phyloP scores from a whole-genome alignment of 1,139 yeast species.

The Kodamaea arcana region DNA sequence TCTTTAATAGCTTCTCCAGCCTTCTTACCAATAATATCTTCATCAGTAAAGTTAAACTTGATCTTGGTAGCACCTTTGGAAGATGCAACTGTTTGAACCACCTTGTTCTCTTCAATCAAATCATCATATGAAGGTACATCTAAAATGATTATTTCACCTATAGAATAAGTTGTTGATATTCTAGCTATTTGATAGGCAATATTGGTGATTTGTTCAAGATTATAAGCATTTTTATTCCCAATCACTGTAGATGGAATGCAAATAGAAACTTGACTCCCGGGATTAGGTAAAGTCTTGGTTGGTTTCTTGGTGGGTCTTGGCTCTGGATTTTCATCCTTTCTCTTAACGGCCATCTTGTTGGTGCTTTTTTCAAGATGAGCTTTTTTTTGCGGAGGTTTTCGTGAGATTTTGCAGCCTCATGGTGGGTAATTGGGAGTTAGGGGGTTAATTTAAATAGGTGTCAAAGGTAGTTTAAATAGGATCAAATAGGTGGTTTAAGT shows the following conservation, averaged over 20 bases:
- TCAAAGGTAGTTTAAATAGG: too few relatives aligned
- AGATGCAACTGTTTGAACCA: slow-evolving; percentile 18
- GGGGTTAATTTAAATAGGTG: too few relatives aligned
- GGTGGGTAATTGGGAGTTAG: too few relatives aligned
- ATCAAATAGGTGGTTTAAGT: too few relatives aligned
- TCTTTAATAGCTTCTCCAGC: slow-evolving; percentile 4
- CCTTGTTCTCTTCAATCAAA: slow-evolving; percentile 16
- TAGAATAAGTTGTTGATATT: slow-evolving; percentile 63
- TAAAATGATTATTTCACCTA: slow-evolving; percentile 68
- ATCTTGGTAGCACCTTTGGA: slow-evolving; percentile 28
- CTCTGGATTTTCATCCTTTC: slow-evolving; percentile 17
- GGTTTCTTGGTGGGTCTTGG: slow-evolving; percentile 32
- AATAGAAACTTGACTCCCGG: slow-evolving; percentile 35
- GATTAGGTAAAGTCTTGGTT: slow-evolving; percentile 18
- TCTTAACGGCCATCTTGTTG: slow-evolving; percentile 15
- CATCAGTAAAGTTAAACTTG: slow-evolving; percentile 36
- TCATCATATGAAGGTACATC: slow-evolving; percentile 36
- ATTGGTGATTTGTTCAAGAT: slow-evolving; percentile 68
- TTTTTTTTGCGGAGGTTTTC: too few relatives aligned
- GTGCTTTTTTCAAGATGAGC: slow-evolving; percentile 1
- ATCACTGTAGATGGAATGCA: slow-evolving; percentile 67
- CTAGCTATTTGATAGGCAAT: slow-evolving; percentile 77
- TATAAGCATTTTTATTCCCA: slow-evolving; percentile 49
- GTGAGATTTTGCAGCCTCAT: too few relatives aligned
- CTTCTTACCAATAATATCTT: slow-evolving; percentile 12